Evolutionary conservation across 1,284 basidiomycete species (phyloP).

Genomic region (Melanopsichium pennsylvanicum): DNA sequence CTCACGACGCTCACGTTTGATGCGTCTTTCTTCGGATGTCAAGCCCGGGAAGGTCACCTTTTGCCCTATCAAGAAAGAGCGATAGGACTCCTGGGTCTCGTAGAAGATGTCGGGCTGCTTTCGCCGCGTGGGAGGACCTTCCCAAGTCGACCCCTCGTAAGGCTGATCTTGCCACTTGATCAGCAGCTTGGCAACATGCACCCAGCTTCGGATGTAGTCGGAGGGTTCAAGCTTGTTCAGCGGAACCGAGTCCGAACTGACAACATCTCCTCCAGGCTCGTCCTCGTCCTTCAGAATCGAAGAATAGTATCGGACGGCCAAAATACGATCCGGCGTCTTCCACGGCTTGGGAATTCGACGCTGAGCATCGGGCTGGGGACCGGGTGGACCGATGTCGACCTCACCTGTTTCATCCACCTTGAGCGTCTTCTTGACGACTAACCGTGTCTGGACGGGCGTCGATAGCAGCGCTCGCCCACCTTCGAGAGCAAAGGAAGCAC

Average conservation of each 20-base stretch:
- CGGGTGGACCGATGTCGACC: constrained; percentile 42
- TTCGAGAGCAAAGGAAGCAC: constrained; percentile 25
- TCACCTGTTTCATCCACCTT: constrained; percentile 40
- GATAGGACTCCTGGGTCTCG: constrained; percentile 75
- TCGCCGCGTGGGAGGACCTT: constrained; percentile 76
- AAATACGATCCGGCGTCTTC: constrained; percentile 50
- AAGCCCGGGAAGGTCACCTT: constrained; percentile 73
- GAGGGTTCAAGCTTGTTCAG: constrained; percentile 24
- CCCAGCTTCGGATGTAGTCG: constrained; percentile 31
- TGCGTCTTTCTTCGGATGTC: constrained; percentile 44
- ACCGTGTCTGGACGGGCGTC: constrained; percentile 6
- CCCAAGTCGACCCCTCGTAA: constrained; percentile 91
- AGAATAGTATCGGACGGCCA: constrained; percentile 39
- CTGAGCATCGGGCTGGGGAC: constrained; percentile 47
- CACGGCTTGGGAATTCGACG: constrained; percentile 44
- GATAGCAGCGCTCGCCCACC: constrained; percentile 13
- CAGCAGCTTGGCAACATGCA: constrained; percentile 31
- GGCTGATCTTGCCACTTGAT: constrained; percentile 88
- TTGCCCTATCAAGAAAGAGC: constrained; percentile 74
- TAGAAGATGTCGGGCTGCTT: constrained; percentile 71
- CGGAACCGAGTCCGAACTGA: constrained; percentile 26
- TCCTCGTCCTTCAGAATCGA: constrained; percentile 24
- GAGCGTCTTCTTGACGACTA: constrained; percentile 33
- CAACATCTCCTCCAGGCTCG: constrained; percentile 22
- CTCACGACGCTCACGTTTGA: constrained; percentile 42